Conservation (phyloP, 2,329 filamentous ascomycete genomes). For the Fusarium musae region DNA sequence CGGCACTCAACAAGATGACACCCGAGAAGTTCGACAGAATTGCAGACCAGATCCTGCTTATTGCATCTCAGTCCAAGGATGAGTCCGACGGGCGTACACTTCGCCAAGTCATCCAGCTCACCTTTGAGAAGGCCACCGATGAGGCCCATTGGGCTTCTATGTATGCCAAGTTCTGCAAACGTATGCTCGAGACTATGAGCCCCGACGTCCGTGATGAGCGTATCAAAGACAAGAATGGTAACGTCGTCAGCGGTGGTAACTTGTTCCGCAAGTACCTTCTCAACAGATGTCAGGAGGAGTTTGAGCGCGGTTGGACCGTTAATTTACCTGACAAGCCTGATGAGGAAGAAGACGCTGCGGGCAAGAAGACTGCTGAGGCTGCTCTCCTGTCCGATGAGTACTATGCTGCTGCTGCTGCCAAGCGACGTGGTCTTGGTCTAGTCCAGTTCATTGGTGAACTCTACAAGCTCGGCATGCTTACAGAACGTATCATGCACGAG, state of each 20-base stretch:
- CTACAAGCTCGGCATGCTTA: slow-evolving; percentile 98
- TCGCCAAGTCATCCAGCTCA: slow-evolving; percentile 97
- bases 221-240: slow-evolving; percentile 89
- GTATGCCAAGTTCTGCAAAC: slow-evolving; percentile 98
- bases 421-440: slow-evolving; percentile 95
- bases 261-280: slow-evolving; percentile 98
- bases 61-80: slow-evolving; percentile 94
- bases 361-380: slow-evolving; percentile 73
- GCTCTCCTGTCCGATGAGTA: slow-evolving; percentile 95
- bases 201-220: slow-evolving; percentile 94
- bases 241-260: slow-evolving; percentile 89
- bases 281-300: slow-evolving; percentile 98
- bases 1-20: slow-evolving; percentile 99
- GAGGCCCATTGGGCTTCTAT: slow-evolving; percentile 98
- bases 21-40: slow-evolving; percentile 99
- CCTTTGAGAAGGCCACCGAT: slow-evolving; percentile 98
- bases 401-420: slow-evolving; percentile 91
- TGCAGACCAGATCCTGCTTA: slow-evolving; percentile 89
- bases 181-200: slow-evolving; percentile 96
- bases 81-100: slow-evolving; percentile 94
- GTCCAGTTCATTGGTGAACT: slow-evolving; percentile 99
- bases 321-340: slow-evolving; percentile 77
- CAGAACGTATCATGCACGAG: slow-evolving; percentile 99
- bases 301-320: slow-evolving; percentile 96
- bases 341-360: slow-evolving; percentile 66